Evolutionary conservation across 1,284 basidiomycete species (phyloP).

Genomic region (Marasmius oreades): DNA sequence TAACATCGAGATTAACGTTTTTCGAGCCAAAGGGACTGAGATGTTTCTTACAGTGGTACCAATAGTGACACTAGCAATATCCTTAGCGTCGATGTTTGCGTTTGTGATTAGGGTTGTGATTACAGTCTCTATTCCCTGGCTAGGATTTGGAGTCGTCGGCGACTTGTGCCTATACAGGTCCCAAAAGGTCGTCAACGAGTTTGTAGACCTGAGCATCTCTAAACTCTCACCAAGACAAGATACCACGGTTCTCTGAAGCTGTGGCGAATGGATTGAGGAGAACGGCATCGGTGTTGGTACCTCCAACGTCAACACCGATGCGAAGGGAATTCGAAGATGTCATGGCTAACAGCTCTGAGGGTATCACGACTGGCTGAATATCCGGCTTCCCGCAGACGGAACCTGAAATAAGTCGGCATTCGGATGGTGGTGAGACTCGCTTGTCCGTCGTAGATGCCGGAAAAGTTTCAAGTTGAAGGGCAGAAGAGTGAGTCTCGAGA

Average conservation of each 20-base stretch:
- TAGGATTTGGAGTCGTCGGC: slow-evolving; percentile 33
- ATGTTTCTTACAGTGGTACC: slow-evolving; percentile 31
- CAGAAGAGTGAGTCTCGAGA: no score
- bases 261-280: slow-evolving; percentile 24
- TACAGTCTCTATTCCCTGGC: slow-evolving; percentile 31
- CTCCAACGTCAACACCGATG: slow-evolving; percentile 24
- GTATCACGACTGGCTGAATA: no score
- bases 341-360: background rate
- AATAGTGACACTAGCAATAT: slow-evolving; percentile 30
- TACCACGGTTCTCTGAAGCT: slow-evolving; percentile 18
- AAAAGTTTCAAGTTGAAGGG: no score
- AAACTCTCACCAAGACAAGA: slow-evolving; percentile 23
- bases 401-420: no score
- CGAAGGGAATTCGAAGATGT: background rate
- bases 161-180: slow-evolving; percentile 25
- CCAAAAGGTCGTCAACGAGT: no score
- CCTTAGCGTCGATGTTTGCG: slow-evolving; percentile 17
- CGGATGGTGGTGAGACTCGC: no score
- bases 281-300: slow-evolving; percentile 37
- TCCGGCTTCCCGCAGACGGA: no score
- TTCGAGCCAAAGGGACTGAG: background rate
- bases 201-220: background rate
- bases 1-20: slow-evolving; percentile 10
- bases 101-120: slow-evolving; percentile 26
- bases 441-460: no score